These are phyloP conservation scores for Lepiota venenata DNA, from an alignment of 768 basidiomycete species.

Conservation along the genomic window DNA sequence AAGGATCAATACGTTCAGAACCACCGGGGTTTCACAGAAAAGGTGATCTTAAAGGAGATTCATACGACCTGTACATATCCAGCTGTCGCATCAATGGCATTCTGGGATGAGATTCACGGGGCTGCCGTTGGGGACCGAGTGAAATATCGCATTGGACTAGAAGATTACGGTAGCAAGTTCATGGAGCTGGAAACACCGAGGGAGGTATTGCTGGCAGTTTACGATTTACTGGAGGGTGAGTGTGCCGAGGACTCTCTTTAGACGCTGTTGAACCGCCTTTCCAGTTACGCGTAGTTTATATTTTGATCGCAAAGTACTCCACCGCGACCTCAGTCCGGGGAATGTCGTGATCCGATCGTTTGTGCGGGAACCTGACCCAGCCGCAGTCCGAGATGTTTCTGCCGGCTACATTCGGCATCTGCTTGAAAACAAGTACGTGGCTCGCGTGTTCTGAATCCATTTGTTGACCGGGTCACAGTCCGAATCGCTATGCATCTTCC, in stretches of 20 bases:
- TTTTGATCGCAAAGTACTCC: slow-evolving; percentile 1
- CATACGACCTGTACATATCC: background rate
- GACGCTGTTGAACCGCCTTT: too few relatives aligned
- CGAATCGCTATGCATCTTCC: background rate
- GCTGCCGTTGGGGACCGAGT: background rate
- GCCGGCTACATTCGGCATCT: too few relatives aligned
- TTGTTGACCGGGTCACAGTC: background rate
- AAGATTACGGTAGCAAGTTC: background rate
- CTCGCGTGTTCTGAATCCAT: background rate
- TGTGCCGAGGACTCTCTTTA: too few relatives aligned
- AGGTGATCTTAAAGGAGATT: background rate
- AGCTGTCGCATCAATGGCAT: background rate
- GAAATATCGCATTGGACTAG: background rate
- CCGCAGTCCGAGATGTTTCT: too few relatives aligned
- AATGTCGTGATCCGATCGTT: too few relatives aligned
- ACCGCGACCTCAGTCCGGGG: too few relatives aligned
- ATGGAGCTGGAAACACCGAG: background rate
- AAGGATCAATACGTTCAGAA: background rate
- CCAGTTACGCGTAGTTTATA: slow-evolving; percentile 10
- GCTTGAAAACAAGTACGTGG: slow-evolving; percentile 9
- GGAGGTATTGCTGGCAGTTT: slow-evolving; percentile 1
- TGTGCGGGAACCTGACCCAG: too few relatives aligned
- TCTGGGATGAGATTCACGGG: background rate
- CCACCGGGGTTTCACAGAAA: background rate
- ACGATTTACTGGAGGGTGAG: slow-evolving; percentile 14